A percentile compares a stretch with the other conserved stretches of the same genome.
Conservation (phyloP, 352 stramenopile species). For the Thraustochytrium striatum region DNA sequence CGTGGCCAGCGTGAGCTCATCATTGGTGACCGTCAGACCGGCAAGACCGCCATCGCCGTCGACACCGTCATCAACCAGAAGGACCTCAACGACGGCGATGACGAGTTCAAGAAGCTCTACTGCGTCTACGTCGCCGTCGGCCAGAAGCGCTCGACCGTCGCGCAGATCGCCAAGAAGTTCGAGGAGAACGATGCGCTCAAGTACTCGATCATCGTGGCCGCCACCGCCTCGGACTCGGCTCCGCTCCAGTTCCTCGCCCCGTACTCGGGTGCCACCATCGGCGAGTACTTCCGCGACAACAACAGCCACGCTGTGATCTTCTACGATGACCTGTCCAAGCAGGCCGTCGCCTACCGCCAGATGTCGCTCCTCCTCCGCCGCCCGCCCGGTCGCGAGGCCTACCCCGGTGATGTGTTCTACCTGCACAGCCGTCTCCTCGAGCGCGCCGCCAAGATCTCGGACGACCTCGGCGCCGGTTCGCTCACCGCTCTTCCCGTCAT, state of each 20-base stretch:
- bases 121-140: constrained; percentile 85
- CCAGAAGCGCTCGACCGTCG: constrained; percentile 84
- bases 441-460: constrained; percentile 80
- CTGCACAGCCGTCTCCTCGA: constrained; percentile 83
- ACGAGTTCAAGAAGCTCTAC: constrained; percentile 60
- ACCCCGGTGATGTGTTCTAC: constrained; percentile 87
- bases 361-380: constrained; percentile 84
- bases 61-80: constrained; percentile 88
- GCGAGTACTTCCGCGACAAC: constrained; percentile 84
- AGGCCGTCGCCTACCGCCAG: constrained; percentile 77
- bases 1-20: constrained; percentile 84
- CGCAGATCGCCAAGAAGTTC: constrained; percentile 77
- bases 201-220: constrained; percentile 81
- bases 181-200: constrained; percentile 74
- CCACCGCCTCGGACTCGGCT: constrained; percentile 79
- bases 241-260: constrained; percentile 83
- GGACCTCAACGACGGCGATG: constrained; percentile 70
- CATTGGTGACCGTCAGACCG: constrained; percentile 85
- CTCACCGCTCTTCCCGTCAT: constrained; percentile 83
- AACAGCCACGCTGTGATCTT: constrained; percentile 85
- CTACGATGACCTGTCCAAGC: constrained; percentile 86
- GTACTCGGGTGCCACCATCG: constrained; percentile 80
- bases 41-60: constrained; percentile 85
- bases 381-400: constrained; percentile 82
- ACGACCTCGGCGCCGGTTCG: constrained; percentile 72